Evolutionary conservation across 1,284 basidiomycete genomes (phyloP), one percentile per base, ranked within the genome.

Genomic region (Malassezia brasiliensis): DNA sequence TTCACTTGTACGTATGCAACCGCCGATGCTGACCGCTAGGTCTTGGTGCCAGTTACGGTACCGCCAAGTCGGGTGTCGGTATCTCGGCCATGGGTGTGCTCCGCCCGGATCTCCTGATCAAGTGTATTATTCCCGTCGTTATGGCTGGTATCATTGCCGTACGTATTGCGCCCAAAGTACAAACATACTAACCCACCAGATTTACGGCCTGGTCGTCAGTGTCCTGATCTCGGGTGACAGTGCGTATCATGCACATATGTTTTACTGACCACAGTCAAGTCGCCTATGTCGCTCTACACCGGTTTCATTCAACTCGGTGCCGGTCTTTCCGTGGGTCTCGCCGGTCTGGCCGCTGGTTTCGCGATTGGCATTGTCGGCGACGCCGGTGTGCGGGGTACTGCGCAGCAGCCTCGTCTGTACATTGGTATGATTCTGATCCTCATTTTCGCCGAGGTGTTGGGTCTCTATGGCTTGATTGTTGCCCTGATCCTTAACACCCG

Each of bases 321-420:
- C 11, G 93, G 94, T 28, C 79, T 96, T 31, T 84, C 89, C 6
- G 91, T 89, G 72, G 91, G 91, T 15, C 77, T 89, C 63, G 90
- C 93, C 12, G 93, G 93, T 56, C 77, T 98, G 44, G 87, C 90
- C n/a, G 93, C 93, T 2, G 93, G 93, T 7, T 93, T 90, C 73
- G 90, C 93, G n/a, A 93, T 98, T 74, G 93, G 93, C 31, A 83
- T 86, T 60, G 89, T 96, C 25, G 93, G 91, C 53, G 93, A 98
- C 73, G 84, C 91, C 20, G 90, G 68, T 69, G 65, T 68, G 38
- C 59, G 72, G 54, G 68, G 70, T 64, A 69, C 62, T 10, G 77
- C 77, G 31, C 77, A 93, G 76, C 90, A 96, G 78, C 88, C 89
- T 44, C 81, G 88, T 72, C 80, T 96, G 62, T 94, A 91, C 72